Percentiles rank a stretch among this genome's conserved stretches.
phyloP scores from a whole-genome alignment of 345 rosid species.

The Toxicodendron radicans region DNA sequence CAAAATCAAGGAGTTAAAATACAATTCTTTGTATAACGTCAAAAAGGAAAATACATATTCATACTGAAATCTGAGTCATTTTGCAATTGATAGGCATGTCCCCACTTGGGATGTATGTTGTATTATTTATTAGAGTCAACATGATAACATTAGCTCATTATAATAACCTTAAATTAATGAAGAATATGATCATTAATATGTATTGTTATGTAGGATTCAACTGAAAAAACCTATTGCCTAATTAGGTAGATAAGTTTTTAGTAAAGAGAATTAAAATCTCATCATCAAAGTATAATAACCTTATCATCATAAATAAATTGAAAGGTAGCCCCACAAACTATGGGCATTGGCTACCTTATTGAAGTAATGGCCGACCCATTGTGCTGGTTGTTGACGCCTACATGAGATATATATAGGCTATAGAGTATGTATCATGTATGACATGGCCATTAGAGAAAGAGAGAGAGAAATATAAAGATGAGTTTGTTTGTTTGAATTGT shows the following conservation, averaged over 20 bases:
- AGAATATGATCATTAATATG: constrained; percentile 9
- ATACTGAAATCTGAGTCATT: too few relatives aligned
- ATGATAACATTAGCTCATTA: constrained; percentile 11
- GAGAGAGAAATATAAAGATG: constrained; percentile 14
- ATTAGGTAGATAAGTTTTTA: constrained; percentile 29
- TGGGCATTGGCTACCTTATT: constrained; percentile 21
- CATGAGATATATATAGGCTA: constrained; percentile 24
- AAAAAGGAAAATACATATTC: background rate
- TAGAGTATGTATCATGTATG: constrained; percentile 29
- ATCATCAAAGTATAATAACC: constrained; percentile 19
- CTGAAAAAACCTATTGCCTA: constrained; percentile 5
- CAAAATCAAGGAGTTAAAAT: background rate
- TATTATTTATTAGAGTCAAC: constrained; percentile 6
- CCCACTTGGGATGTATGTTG: constrained; percentile 7
- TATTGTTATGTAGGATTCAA: constrained; percentile 37
- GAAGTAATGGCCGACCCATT: constrained; percentile 44
- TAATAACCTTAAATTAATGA: background rate
- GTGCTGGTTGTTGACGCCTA: constrained; percentile 45
- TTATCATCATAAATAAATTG: constrained; percentile 17
- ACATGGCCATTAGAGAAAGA: constrained; percentile 30
- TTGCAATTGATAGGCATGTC: constrained; percentile 1
- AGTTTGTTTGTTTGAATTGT: background rate
- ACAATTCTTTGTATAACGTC: too few relatives aligned
- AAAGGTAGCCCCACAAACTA: constrained; percentile 18
- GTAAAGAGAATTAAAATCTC: background rate